These are phyloP conservation scores for Baudoinia panamericana DNA, from an alignment of 495 filamentous ascomycete species.

Conservation along the genomic window DNA sequence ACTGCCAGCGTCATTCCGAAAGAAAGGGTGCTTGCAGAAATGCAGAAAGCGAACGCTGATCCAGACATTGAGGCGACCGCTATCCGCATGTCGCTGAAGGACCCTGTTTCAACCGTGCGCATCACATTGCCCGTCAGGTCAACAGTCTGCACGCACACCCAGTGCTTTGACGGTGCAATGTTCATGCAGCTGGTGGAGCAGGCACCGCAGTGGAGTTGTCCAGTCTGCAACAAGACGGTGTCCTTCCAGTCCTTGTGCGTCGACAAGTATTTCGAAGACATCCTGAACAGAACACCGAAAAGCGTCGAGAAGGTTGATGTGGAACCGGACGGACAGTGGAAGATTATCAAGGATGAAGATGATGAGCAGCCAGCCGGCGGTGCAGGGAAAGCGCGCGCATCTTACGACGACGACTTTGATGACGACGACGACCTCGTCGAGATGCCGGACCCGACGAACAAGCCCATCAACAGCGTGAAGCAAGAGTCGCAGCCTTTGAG, in stretches of 20 bases:
- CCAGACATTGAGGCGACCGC: slow-evolving; percentile 79
- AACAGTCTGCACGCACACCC: slow-evolving; percentile 69
- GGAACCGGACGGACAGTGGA: slow-evolving; percentile 76
- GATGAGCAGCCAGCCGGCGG: slow-evolving; percentile 22
- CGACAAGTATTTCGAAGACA: slow-evolving; percentile 85
- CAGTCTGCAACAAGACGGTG: slow-evolving; percentile 74
- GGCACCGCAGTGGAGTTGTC: slow-evolving; percentile 87
- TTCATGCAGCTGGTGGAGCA: slow-evolving; percentile 92
- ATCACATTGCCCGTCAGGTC: slow-evolving; percentile 72
- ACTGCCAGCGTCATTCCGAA: slow-evolving; percentile 59
- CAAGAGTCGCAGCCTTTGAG: slow-evolving; percentile 19
- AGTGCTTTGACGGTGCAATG: slow-evolving; percentile 89
- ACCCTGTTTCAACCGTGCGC: slow-evolving; percentile 73
- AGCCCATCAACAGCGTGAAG: slow-evolving; percentile 31
- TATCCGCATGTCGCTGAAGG: slow-evolving; percentile 77
- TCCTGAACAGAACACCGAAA: slow-evolving; percentile 55
- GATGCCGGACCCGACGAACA: slow-evolving; percentile 41
- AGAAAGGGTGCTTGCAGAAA: slow-evolving; percentile 67
- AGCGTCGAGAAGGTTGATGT: slow-evolving; percentile 75
- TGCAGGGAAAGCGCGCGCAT: slow-evolving; percentile 18
- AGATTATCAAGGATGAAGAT: slow-evolving; percentile 28
- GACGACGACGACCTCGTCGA: slow-evolving; percentile 63
- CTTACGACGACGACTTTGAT: slow-evolving; percentile 43
- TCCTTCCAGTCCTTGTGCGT: slow-evolving; percentile 70
- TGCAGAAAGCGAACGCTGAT: slow-evolving; percentile 63